These are phyloP conservation scores for Bacterosira constricta DNA, from an alignment of 108 stramenopile species.

Conservation along the genomic window DNA sequence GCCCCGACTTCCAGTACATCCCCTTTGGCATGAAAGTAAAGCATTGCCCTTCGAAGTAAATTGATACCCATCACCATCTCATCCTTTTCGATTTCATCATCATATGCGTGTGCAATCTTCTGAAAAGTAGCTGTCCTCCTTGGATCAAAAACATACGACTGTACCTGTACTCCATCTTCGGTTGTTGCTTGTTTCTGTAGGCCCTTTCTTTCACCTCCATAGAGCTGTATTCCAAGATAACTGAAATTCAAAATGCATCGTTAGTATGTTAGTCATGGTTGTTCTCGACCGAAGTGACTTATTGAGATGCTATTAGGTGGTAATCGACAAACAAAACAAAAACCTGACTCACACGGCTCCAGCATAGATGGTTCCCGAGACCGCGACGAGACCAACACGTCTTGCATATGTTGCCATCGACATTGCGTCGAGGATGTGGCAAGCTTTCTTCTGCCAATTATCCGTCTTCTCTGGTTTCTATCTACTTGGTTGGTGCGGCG, in stretches of 20 bases:
- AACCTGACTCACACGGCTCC: too few relatives aligned
- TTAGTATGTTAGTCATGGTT: too few relatives aligned
- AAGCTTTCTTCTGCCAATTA: too few relatives aligned
- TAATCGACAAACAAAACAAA: too few relatives aligned
- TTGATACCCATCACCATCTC: conserved; percentile 82
- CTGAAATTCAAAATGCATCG: too few relatives aligned
- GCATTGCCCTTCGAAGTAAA: conserved; percentile 65
- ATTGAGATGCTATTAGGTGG: too few relatives aligned
- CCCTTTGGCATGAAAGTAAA: conserved; percentile 83
- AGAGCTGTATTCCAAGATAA: conserved; percentile 31
- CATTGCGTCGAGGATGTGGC: too few relatives aligned
- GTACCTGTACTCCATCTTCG: conserved; percentile 15
- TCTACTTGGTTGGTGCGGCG: too few relatives aligned
- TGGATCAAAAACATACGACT: conserved; percentile 57
- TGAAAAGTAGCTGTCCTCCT: conserved; percentile 65
- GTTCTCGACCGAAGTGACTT: too few relatives aligned
- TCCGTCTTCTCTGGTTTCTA: too few relatives aligned
- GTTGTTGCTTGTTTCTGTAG: not conserved
- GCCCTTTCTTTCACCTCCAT: conserved; percentile 16
- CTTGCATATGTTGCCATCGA: conserved; percentile 39
- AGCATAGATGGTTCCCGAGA: conserved; percentile 31
- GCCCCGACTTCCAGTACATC: conserved; percentile 86
- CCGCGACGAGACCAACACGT: conserved; percentile 31
- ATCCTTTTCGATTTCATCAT: conserved; percentile 71
- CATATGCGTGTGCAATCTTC: conserved; percentile 71